Percentiles rank a stretch among this genome's conserved stretches.
phyloP scores from a whole-genome alignment of 2,329 filamentous ascomycete species.

The Saccharata proteae region DNA sequence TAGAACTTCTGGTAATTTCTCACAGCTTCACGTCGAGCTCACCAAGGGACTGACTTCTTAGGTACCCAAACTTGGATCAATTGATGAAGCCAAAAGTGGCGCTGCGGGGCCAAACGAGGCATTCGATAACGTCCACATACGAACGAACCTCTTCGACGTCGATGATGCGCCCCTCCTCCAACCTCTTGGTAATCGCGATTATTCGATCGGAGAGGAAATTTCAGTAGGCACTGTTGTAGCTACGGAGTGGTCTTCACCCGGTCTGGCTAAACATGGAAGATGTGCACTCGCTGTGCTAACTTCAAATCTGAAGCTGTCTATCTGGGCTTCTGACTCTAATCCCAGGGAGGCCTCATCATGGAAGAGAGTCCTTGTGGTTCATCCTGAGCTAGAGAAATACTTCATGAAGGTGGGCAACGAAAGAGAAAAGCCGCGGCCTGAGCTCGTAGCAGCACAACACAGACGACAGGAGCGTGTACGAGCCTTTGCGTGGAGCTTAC shows the following conservation, averaged over 20 bases:
- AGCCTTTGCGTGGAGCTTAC: slow-evolving; percentile 30
- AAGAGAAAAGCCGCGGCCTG: slow-evolving; percentile 11
- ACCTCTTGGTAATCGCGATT: slow-evolving; percentile 34
- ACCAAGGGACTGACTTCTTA: slow-evolving; percentile 13
- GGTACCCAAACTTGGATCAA: slow-evolving; percentile 21
- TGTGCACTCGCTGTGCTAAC: slow-evolving; percentile 45
- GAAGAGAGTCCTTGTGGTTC: slow-evolving; percentile 42
- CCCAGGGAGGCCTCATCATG: slow-evolving; percentile 33
- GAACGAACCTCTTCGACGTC: slow-evolving; percentile 39
- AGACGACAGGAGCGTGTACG: slow-evolving; percentile 27
- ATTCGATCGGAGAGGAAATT: slow-evolving; percentile 48
- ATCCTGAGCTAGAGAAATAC: slow-evolving; percentile 32
- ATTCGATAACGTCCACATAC: slow-evolving; percentile 29
- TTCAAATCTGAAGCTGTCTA: slow-evolving; percentile 42
- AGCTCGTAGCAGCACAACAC: slow-evolving; percentile 20
- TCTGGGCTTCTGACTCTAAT: slow-evolving; percentile 41
- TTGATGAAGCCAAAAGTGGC: slow-evolving; percentile 18
- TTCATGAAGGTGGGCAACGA: slow-evolving; percentile 16
- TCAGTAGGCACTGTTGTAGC: slow-evolving; percentile 38
- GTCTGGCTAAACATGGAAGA: slow-evolving; percentile 41
- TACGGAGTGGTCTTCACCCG: slow-evolving; percentile 45
- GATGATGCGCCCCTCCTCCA: slow-evolving; percentile 35
- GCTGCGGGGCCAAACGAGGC: slow-evolving; percentile 13
- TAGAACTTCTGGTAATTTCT: slow-evolving; percentile 37
- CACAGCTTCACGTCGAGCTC: slow-evolving; percentile 1